These are phyloP conservation scores for Candida pseudoglaebosa DNA, from an alignment of 805 yeast genomes.

Conservation along the genomic window DNA sequence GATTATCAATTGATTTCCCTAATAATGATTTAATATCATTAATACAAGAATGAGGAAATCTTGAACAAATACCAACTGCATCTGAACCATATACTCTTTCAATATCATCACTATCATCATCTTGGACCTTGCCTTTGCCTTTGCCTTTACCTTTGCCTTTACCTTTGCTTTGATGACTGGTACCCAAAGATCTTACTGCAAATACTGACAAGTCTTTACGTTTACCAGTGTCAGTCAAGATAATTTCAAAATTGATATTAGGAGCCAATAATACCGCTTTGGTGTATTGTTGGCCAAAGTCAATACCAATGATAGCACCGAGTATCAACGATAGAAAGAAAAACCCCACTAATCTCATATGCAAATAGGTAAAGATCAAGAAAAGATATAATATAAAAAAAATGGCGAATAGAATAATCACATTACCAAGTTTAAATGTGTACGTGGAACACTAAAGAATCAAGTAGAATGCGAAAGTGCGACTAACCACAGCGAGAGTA, in stretches of 20 bases:
- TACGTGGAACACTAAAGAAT: too few species aligned
- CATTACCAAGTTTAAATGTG: too few species aligned
- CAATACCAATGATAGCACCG: constrained; percentile 81
- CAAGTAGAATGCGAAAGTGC: too few species aligned
- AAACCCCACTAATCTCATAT: constrained; percentile 11
- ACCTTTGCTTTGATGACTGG: too few species aligned
- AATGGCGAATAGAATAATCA: too few species aligned
- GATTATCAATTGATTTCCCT: constrained; percentile 57
- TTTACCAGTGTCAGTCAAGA: constrained; percentile 85
- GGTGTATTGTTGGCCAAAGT: constrained; percentile 81
- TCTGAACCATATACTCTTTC: constrained; percentile 78
- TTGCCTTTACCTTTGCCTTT: constrained; percentile 92
- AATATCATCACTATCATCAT: constrained; percentile 38
- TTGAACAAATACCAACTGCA: constrained; percentile 63
- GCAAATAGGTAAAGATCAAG: too few species aligned
- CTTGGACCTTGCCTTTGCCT: constrained; percentile 92
- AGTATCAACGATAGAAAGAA: constrained; percentile 16
- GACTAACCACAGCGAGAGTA: too few species aligned
- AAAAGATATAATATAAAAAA: too few species aligned
- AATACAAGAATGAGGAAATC: constrained; percentile 70
- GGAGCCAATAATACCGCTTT: constrained; percentile 91
- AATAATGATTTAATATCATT: constrained; percentile 65
- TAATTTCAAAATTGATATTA: constrained; percentile 80
- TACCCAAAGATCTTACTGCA: constrained; percentile 54
- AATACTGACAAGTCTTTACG: constrained; percentile 84